These are phyloP conservation scores for Dictyostelium purpureum DNA, from an alignment of 78 protist species.

Conservation along the genomic window DNA sequence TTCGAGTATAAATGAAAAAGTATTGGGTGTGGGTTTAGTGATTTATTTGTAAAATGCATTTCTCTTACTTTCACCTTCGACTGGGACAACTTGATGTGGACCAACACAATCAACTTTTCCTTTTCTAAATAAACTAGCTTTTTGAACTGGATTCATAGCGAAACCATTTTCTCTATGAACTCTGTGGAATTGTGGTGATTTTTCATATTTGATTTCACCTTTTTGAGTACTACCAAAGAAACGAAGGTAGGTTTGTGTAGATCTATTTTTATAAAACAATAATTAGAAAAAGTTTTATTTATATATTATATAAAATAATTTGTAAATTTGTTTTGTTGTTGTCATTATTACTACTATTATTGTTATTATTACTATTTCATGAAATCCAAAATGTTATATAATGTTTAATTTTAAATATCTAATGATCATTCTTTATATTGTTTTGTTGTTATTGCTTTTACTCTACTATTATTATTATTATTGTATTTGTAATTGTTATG, in stretches of 20 bases:
- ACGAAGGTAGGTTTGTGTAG: slow-evolving; percentile 9
- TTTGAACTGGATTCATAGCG: slow-evolving; percentile 1
- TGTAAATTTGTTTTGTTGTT: too few species aligned
- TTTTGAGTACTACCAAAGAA: background rate
- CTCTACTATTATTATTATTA: too few species aligned
- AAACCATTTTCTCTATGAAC: slow-evolving; percentile 5
- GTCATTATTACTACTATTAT: background rate
- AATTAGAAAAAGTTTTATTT: background rate
- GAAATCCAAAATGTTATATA: too few species aligned
- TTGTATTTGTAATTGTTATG: background rate
- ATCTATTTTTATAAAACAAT: background rate
- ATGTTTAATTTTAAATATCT: too few species aligned
- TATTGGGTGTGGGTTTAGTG: background rate
- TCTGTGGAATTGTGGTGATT: slow-evolving; percentile 33
- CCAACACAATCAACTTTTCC: background rate
- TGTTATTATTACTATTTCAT: too few species aligned
- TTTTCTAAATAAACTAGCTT: slow-evolving; percentile 11
- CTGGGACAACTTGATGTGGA: slow-evolving; percentile 17
- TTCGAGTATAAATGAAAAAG: too few species aligned
- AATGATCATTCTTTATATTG: too few species aligned
- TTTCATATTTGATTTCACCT: slow-evolving; percentile 20
- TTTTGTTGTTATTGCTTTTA: too few species aligned
- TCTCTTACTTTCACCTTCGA: slow-evolving; percentile 4
- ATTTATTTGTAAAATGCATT: background rate
- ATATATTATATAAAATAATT: too few species aligned